These are phyloP conservation scores for Panaeolus papilionaceus DNA, from an alignment of 768 basidiomycete species.

Conservation along the genomic window DNA sequence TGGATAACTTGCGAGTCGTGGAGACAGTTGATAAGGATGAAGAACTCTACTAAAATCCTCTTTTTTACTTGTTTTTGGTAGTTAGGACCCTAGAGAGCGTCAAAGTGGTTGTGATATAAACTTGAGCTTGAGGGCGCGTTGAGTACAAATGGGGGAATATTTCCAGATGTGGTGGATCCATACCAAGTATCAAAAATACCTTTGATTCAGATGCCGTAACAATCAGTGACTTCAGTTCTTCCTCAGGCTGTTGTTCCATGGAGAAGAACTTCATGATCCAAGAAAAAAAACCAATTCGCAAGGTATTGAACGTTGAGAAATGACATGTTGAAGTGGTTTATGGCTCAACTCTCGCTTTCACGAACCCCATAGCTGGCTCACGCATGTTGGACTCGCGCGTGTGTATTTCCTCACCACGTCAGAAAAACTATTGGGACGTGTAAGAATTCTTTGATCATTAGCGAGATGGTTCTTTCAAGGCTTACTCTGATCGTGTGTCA, in stretches of 20 bases:
- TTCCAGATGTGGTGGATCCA: slow-evolving; percentile 13
- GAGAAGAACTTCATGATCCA: neutral
- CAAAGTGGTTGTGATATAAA: neutral
- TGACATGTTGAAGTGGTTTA: neutral
- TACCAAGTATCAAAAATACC: slow-evolving; percentile 2
- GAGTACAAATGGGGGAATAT: slow-evolving; percentile 8
- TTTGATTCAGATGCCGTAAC: neutral
- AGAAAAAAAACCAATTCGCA: neutral
- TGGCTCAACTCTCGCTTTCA: slow-evolving; percentile 7
- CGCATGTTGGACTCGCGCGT: neutral
- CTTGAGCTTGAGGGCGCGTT: neutral
- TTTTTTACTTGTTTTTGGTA: neutral
- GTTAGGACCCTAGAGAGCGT: neutral
- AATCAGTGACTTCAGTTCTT: slow-evolving; percentile 2
- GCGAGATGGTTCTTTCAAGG: slow-evolving; percentile 1
- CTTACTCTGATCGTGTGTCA: slow-evolving; percentile 10
- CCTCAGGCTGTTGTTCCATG: slow-evolving; percentile 12
- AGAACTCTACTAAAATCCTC: neutral
- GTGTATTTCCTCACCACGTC: slow-evolving; percentile 13
- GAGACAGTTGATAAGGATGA: neutral
- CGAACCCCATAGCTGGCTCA: neutral
- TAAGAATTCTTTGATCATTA: slow-evolving; percentile 9
- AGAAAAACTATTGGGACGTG: slow-evolving; percentile 4
- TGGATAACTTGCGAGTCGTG: neutral
- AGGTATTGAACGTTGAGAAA: neutral